Evolutionary conservation across 805 yeast genomes (phyloP), one percentile per base, ranked within the genome.

Genomic region (Priceomyces medius): DNA sequence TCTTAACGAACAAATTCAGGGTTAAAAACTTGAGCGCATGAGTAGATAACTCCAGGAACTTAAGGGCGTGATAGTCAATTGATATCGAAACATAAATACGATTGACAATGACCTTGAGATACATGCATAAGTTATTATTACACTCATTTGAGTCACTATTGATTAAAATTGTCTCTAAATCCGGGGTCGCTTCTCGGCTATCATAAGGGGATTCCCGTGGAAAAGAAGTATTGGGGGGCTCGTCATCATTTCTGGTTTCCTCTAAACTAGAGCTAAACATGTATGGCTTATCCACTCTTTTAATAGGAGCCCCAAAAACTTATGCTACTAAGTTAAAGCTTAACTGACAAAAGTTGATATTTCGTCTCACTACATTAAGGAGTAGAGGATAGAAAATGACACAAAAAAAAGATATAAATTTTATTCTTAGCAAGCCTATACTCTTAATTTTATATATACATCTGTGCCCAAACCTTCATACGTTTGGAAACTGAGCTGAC

Each of bases 391-490:
- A n/a, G n/a, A n/a, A n/a, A n/a, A n/a, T n/a, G n/a, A n/a, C n/a
- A n/a, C n/a, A n/a, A n/a, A n/a, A n/a, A n/a, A n/a, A n/a, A n/a
- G n/a, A n/a, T n/a, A n/a, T n/a, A n/a, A n/a, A n/a, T n/a, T n/a
- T n/a, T n/a, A n/a, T n/a, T n/a, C n/a, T n/a, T n/a, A n/a, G n/a
- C n/a, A n/a, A n/a, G n/a, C n/a, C n/a, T n/a, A n/a, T n/a, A n/a
- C n/a, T n/a, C n/a, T n/a, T n/a, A 23, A 65, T 52, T 69, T 69
- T 38, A 70, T 44, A 45, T 70, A 70, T 7, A 68, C 69, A 42
- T 70, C 76, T 2, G 76, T 70, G 2, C 76, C 76, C 73, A 73
- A 68, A 18, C 73, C 74, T 46, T 62, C 48, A 45, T 70, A 70
- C 1, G 63, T 58, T 47, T 70, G 76, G 21, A 70, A 56, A 3